Conservation (phyloP, 768 basidiomycete genomes). For the Chiua virens region DNA sequence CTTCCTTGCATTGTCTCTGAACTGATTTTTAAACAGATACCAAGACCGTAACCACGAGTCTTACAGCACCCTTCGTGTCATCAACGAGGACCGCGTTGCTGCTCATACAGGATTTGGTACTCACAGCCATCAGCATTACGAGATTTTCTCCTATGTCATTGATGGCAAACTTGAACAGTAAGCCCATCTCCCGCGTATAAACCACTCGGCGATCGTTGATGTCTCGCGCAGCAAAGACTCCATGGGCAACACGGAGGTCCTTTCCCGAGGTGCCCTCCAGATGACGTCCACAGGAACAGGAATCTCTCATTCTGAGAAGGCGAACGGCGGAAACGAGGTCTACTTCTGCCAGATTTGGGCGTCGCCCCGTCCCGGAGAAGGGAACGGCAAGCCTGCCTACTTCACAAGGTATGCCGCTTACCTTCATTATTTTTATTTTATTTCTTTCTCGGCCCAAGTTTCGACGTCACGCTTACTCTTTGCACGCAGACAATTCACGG, state of each 20-base stretch:
- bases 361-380: conserved; percentile 38
- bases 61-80: conserved; percentile 79
- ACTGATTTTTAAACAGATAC: conserved; percentile 44
- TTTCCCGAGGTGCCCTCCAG: conserved; percentile 87
- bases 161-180: conserved; percentile 80
- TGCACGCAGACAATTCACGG: conserved; percentile 61
- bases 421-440: not conserved
- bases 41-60: conserved; percentile 53
- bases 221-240: conserved; percentile 67
- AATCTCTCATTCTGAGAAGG: conserved; percentile 78
- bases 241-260: conserved; percentile 87
- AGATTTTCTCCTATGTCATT: conserved; percentile 90
- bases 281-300: conserved; percentile 92
- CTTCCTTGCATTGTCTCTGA: conserved; percentile 17
- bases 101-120: conserved; percentile 80
- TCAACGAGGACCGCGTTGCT: conserved; percentile 91
- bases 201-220: not conserved
- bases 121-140: conserved; percentile 81
- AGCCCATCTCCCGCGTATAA: conserved; percentile 21
- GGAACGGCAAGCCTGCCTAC: conserved; percentile 59
- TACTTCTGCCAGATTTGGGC: conserved; percentile 78
- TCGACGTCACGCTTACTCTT: no score
- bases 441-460: no score
- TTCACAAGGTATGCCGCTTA: conserved; percentile 60
- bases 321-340: conserved; percentile 45